Conservation (phyloP, 345 rosid species). For the Sisymbrium altissimum region DNA sequence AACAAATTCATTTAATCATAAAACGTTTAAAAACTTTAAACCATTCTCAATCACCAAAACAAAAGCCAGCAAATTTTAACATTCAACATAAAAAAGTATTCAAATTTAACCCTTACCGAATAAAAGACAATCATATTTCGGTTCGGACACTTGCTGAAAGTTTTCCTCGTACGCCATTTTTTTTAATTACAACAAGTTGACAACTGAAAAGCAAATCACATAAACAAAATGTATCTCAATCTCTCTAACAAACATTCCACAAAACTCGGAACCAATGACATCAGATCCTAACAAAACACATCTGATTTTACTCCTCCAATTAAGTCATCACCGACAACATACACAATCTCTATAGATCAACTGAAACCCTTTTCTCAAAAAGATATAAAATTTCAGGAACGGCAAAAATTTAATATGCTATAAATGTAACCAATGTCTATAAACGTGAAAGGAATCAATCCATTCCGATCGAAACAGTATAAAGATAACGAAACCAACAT, state of each 20-base stretch:
- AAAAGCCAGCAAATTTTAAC: not conserved
- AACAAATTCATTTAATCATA: not conserved
- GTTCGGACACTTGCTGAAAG: slow-evolving; percentile 13
- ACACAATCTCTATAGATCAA: not conserved
- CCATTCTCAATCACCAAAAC: not conserved
- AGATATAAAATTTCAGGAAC: not conserved
- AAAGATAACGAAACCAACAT: not conserved
- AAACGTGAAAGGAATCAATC: not conserved
- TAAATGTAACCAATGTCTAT: not conserved
- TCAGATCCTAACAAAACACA: not conserved
- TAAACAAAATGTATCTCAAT: not conserved
- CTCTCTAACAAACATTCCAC: not conserved
- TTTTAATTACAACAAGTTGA: not conserved
- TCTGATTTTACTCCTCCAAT: not conserved
- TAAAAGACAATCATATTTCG: slow-evolving; percentile 51
- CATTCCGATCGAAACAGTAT: not conserved
- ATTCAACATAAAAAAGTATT: not conserved
- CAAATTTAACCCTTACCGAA: slow-evolving; percentile 40
- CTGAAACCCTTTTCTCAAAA: not conserved
- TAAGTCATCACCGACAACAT: not conserved
- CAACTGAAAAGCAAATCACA: slow-evolving; percentile 1
- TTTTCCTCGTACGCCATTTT: slow-evolving; percentile 42
- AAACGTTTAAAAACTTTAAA: not conserved
- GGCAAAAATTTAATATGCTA: not conserved
- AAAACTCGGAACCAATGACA: not conserved